Conservation (phyloP, 305 asterid genomes). For the Withania somnifera region DNA sequence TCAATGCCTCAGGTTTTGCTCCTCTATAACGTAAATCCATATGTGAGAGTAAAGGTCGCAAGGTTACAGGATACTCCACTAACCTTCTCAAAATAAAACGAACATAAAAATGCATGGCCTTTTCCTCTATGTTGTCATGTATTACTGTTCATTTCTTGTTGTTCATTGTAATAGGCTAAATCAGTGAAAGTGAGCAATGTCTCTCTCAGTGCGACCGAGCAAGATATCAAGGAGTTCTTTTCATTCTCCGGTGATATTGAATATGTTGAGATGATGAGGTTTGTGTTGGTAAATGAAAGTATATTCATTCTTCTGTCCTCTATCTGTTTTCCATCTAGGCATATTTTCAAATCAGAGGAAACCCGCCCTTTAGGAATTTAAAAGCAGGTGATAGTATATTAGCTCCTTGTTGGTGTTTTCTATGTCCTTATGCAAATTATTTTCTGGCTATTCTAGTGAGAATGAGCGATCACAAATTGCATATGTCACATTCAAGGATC, state of each 20-base stretch:
- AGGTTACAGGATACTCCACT: background rate
- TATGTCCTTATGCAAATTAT: background rate
- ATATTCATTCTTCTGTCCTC: background rate
- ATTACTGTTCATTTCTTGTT: background rate
- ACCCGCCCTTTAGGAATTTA: background rate
- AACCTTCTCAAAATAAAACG: background rate
- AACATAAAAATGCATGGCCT: background rate
- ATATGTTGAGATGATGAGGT: slow-evolving; percentile 59
- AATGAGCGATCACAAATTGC: slow-evolving; percentile 61
- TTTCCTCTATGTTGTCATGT: background rate
- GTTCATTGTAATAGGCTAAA: slow-evolving; percentile 33
- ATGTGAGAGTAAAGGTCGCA: background rate
- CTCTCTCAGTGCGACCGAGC: slow-evolving; percentile 64
- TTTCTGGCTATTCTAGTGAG: slow-evolving; percentile 28
- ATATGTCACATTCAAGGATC: slow-evolving; percentile 65
- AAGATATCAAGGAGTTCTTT: slow-evolving; percentile 73
- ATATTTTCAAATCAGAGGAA: background rate
- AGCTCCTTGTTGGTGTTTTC: background rate
- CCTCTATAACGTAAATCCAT: background rate
- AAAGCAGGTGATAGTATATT: background rate
- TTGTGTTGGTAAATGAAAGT: background rate
- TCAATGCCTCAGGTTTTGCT: background rate
- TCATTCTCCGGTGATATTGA: slow-evolving; percentile 75
- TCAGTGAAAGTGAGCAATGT: slow-evolving; percentile 73
- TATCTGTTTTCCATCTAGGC: background rate